Evolutionary conservation across 163 green algal genomes (phyloP).

Genomic region (Trebouxiophyceae sp.): DNA sequence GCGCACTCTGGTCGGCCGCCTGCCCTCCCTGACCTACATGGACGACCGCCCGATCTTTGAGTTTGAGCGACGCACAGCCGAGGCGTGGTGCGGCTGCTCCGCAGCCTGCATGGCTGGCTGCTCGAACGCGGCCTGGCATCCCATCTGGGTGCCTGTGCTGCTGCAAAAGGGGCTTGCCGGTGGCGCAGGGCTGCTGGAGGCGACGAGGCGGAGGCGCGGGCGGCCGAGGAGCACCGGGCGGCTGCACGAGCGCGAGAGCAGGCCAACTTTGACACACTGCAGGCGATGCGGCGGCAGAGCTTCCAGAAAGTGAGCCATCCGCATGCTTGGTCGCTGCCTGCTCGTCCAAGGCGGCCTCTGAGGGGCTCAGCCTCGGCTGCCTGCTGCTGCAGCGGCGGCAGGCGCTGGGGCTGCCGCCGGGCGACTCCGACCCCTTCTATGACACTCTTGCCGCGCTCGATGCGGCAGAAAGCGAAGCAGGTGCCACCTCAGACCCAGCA

Average conservation of each 20-base stretch:
- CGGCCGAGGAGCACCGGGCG: constrained; percentile 29
- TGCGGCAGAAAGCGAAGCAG: too few species aligned
- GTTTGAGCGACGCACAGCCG: constrained; percentile 50
- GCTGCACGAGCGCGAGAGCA: constrained; percentile 6
- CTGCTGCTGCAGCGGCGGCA: constrained; percentile 40
- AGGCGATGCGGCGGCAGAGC: constrained; percentile 32
- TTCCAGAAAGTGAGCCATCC: constrained; percentile 33
- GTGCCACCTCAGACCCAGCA: too few species aligned
- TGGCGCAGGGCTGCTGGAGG: constrained; percentile 38
- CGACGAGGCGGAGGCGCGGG: constrained; percentile 53
- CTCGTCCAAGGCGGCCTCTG: too few species aligned
- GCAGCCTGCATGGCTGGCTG: too few species aligned
- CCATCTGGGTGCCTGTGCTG: too few species aligned
- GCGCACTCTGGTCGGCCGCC: constrained; percentile 51
- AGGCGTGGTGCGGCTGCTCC: constrained; percentile 57
- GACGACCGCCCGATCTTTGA: constrained; percentile 80
- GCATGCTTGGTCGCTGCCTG: too few species aligned
- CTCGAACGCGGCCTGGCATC: too few species aligned
- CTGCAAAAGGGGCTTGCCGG: too few species aligned
- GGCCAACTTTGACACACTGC: constrained; percentile 47
- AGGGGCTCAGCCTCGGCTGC: too few species aligned
- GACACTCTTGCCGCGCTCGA: too few species aligned
- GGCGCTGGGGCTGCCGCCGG: constrained; percentile 51
- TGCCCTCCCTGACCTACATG: constrained; percentile 69
- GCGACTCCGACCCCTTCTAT: constrained; percentile 69